Conservation (phyloP, 2,329 filamentous ascomycete genomes). For the Aspergillus viridinutans region DNA sequence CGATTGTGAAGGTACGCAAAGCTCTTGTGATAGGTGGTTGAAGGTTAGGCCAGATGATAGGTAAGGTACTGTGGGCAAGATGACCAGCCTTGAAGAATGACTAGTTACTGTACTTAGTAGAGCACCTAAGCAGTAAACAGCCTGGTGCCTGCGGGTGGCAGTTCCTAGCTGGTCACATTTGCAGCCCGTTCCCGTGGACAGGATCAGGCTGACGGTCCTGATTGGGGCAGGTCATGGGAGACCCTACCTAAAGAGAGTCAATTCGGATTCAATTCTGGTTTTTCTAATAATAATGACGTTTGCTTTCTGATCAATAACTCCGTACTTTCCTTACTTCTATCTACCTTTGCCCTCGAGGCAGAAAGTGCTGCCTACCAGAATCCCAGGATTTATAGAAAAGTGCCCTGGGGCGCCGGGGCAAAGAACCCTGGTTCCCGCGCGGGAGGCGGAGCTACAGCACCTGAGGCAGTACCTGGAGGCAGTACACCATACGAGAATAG, state of each 20-base stretch:
- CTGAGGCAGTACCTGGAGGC: no score
- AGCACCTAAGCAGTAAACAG: neutral
- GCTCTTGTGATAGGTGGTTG: neutral
- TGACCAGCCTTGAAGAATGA: neutral
- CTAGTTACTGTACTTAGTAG: no score
- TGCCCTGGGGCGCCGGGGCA: neutral
- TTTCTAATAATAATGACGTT: no score
- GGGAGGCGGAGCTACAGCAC: neutral
- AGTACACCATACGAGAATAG: no score
- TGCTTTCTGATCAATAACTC: neutral
- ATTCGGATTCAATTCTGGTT: neutral
- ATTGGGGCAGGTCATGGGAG: neutral
- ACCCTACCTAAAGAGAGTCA: neutral
- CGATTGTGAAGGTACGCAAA: neutral
- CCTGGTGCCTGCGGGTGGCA: neutral
- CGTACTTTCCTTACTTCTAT: neutral
- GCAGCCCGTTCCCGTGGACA: neutral
- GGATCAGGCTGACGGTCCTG: conserved; percentile 3
- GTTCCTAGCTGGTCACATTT: neutral
- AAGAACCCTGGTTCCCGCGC: neutral
- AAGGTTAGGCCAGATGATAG: neutral
- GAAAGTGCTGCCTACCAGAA: neutral
- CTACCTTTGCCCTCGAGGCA: neutral
- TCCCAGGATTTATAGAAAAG: neutral
- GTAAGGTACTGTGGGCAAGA: neutral